Evolutionary conservation across 768 basidiomycete species (phyloP).

Genomic region (Galerina marginata): DNA sequence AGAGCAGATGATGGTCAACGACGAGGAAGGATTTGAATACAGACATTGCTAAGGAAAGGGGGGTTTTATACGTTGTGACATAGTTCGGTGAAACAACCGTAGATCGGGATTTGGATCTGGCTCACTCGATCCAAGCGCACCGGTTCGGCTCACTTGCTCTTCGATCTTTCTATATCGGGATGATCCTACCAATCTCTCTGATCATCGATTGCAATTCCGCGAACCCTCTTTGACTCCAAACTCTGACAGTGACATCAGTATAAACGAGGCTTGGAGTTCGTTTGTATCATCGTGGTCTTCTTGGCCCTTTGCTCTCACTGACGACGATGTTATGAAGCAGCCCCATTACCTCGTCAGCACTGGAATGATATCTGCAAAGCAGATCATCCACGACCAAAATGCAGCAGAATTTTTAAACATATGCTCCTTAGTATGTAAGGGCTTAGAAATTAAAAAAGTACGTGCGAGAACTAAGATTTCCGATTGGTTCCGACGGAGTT

Average conservation of each 20-base stretch:
- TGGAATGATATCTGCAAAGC: no score
- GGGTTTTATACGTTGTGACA: conserved; percentile 16
- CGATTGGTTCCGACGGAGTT: no score
- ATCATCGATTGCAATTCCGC: conserved; percentile 11
- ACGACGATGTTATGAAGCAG: no score
- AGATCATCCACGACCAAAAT: no score
- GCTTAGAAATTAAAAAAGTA: no score
- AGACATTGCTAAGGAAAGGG: conserved; percentile 1
- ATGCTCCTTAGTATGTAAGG: no score
- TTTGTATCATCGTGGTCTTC: conserved; percentile 11
- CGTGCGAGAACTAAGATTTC: no score
- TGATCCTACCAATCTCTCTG: not conserved
- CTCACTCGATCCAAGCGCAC: conserved; percentile 2
- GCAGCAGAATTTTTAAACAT: no score
- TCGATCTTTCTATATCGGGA: conserved; percentile 12
- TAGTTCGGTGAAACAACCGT: conserved; percentile 8
- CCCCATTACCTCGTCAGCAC: no score
- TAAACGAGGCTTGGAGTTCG: conserved; percentile 18
- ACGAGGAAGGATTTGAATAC: conserved; percentile 1
- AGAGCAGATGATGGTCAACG: conserved; percentile 1
- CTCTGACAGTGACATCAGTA: conserved; percentile 13
- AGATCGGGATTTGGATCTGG: conserved; percentile 12
- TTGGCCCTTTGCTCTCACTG: not conserved
- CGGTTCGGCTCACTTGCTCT: conserved; percentile 4
- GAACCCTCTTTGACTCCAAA: conserved; percentile 6